Conservation (phyloP, 768 basidiomycete species). For the Lactarius evosmus region DNA sequence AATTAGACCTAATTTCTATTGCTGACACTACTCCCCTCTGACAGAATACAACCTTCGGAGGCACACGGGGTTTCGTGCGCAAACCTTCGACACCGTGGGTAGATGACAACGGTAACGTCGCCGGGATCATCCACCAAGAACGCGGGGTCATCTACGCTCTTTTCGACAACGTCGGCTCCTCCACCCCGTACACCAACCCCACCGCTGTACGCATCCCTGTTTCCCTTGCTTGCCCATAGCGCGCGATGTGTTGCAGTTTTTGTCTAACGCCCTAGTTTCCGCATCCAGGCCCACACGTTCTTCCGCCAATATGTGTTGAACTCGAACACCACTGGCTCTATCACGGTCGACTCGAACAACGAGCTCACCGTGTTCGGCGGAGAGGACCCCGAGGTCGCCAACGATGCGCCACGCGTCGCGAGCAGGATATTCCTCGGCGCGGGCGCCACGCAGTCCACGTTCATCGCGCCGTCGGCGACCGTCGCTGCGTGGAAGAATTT, state of each 20-base stretch:
- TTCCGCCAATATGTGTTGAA: slow-evolving; percentile 67
- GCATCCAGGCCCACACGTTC: slow-evolving; percentile 55
- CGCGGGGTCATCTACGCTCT: slow-evolving; percentile 52
- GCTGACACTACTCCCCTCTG: neutral
- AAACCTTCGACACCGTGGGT: slow-evolving; percentile 67
- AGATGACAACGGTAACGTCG: slow-evolving; percentile 55
- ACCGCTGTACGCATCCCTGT: slow-evolving; percentile 47
- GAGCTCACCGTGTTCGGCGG: slow-evolving; percentile 45
- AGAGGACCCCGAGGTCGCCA: slow-evolving; percentile 45
- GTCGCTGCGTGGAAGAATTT: slow-evolving; percentile 36
- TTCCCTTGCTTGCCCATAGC: slow-evolving; percentile 16
- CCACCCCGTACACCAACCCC: slow-evolving; percentile 40
- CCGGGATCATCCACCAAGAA: slow-evolving; percentile 73
- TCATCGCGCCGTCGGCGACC: slow-evolving; percentile 33
- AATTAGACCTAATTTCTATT: neutral
- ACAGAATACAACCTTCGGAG: slow-evolving; percentile 78
- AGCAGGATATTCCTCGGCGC: slow-evolving; percentile 56
- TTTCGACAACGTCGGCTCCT: slow-evolving; percentile 40
- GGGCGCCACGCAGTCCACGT: slow-evolving; percentile 30
- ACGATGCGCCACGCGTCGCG: slow-evolving; percentile 50
- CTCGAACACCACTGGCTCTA: slow-evolving; percentile 54
- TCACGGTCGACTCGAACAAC: slow-evolving; percentile 36
- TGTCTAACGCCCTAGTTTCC: neutral
- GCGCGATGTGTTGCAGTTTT: slow-evolving; percentile 26
- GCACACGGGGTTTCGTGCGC: slow-evolving; percentile 68